These are phyloP conservation scores for Fusarium continuum DNA, from an alignment of 2,329 filamentous ascomycete genomes.

Conservation along the genomic window DNA sequence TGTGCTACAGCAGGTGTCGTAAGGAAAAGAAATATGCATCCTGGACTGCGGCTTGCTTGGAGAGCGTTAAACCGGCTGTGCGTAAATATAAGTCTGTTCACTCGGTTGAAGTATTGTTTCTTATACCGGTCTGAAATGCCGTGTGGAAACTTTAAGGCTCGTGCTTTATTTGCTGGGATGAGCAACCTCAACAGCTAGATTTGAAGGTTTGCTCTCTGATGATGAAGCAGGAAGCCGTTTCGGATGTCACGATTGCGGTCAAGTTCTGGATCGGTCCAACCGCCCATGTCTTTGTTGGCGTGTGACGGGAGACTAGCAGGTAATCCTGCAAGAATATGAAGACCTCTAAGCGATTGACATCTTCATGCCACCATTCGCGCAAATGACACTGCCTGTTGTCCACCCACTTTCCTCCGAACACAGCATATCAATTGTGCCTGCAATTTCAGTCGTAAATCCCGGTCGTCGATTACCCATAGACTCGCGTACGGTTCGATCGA, in stretches of 20 bases:
- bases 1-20: too few species aligned
- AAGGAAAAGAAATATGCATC: background rate
- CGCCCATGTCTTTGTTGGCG: background rate
- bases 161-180: background rate
- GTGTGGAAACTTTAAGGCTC: background rate
- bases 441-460: slow-evolving; percentile 63
- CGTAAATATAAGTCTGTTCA: background rate
- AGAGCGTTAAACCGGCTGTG: background rate
- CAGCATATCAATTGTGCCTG: slow-evolving; percentile 75
- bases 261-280: background rate
- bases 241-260: slow-evolving; percentile 8
- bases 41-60: background rate
- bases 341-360: slow-evolving; percentile 48
- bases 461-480: slow-evolving; percentile 49
- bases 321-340: background rate
- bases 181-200: background rate
- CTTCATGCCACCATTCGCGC: slow-evolving; percentile 68
- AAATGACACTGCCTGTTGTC: slow-evolving; percentile 77
- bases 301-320: background rate
- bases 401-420: slow-evolving; percentile 72
- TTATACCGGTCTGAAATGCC: background rate
- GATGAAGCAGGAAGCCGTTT: slow-evolving; percentile 13
- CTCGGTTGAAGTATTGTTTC: background rate
- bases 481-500: slow-evolving; percentile 47
- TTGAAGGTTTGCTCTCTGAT: background rate